These are phyloP conservation scores for Eimeria nieschulzi DNA, from an alignment of 169 alveolate genomes.

Conservation along the genomic window DNA sequence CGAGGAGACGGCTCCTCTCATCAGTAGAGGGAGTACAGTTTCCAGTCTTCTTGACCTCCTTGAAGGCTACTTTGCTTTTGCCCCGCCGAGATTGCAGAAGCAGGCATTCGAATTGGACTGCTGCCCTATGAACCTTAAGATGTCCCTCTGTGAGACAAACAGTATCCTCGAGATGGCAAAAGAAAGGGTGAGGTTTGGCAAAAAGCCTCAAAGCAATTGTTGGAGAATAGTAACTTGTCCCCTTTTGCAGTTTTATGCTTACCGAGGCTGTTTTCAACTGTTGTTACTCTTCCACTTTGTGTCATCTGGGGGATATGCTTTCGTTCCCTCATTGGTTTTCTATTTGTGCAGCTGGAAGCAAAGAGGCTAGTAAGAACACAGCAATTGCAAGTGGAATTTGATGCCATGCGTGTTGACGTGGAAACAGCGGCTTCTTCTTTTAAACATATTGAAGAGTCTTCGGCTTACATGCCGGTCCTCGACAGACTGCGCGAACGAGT, in stretches of 20 bases:
- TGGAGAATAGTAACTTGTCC: too few species aligned
- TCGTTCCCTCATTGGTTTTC: not conserved
- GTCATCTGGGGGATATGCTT: not conserved
- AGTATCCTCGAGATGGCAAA: slow-evolving; percentile 63
- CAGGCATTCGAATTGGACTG: slow-evolving; percentile 57
- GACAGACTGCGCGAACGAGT: slow-evolving; percentile 28
- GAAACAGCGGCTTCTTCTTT: slow-evolving; percentile 27
- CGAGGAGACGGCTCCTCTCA: slow-evolving; percentile 53
- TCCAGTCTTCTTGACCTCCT: slow-evolving; percentile 20
- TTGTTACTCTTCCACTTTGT: too few species aligned
- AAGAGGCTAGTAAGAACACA: slow-evolving; percentile 44
- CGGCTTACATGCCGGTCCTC: slow-evolving; percentile 4
- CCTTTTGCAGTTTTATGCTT: too few species aligned
- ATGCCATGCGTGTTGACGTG: slow-evolving; percentile 25
- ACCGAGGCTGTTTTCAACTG: too few species aligned
- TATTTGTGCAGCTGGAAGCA: slow-evolving; percentile 64
- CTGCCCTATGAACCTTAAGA: slow-evolving; percentile 50
- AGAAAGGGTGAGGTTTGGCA: slow-evolving; percentile 34
- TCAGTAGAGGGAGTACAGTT: slow-evolving; percentile 20
- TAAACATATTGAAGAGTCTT: slow-evolving; percentile 27
- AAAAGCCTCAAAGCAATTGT: too few species aligned
- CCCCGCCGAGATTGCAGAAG: slow-evolving; percentile 48
- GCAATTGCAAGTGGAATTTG: slow-evolving; percentile 41
- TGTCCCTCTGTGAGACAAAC: slow-evolving; percentile 52
- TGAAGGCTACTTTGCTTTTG: slow-evolving; percentile 35